Conservation (phyloP, 2,329 filamentous ascomycete genomes). For the Aschersonia sp. region DNA sequence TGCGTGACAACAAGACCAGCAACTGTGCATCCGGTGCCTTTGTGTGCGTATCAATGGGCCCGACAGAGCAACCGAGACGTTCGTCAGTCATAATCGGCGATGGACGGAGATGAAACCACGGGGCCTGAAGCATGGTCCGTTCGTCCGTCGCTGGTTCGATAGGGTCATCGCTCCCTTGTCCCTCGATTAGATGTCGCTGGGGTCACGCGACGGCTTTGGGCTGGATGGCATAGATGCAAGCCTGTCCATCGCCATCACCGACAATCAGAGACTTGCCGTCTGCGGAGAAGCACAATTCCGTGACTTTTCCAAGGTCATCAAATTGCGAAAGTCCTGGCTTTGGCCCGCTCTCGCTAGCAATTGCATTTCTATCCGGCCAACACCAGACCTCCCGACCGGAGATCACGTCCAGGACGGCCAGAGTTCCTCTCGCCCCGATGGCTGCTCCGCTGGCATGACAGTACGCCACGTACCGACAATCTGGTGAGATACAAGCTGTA, state of each 20-base stretch:
- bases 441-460: slow-evolving; percentile 19
- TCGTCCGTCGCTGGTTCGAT: too few species aligned
- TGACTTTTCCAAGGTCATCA: slow-evolving; percentile 18
- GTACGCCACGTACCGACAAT: slow-evolving; percentile 25
- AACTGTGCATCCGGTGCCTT: too few species aligned
- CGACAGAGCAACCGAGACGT: too few species aligned
- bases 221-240: slow-evolving; percentile 21
- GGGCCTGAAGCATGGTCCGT: too few species aligned
- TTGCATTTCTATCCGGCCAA: slow-evolving; percentile 18
- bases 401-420: slow-evolving; percentile 23
- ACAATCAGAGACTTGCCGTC: slow-evolving; percentile 21
- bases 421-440: slow-evolving; percentile 15
- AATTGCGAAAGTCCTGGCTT: slow-evolving; percentile 15
- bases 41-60: too few species aligned
- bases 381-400: slow-evolving; percentile 22
- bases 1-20: too few species aligned
- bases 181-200: not conserved
- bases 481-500: slow-evolving; percentile 21
- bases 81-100: too few species aligned
- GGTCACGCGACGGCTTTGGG: slow-evolving; percentile 1
- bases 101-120: too few species aligned
- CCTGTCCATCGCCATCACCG: slow-evolving; percentile 17
- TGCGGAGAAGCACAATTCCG: slow-evolving; percentile 22
- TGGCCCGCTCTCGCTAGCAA: slow-evolving; percentile 9
- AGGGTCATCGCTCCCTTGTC: not conserved